Evolutionary conservation across 192 early-diverging fungal genomes (phyloP).

Genomic region (Allomyces arbusculus): DNA sequence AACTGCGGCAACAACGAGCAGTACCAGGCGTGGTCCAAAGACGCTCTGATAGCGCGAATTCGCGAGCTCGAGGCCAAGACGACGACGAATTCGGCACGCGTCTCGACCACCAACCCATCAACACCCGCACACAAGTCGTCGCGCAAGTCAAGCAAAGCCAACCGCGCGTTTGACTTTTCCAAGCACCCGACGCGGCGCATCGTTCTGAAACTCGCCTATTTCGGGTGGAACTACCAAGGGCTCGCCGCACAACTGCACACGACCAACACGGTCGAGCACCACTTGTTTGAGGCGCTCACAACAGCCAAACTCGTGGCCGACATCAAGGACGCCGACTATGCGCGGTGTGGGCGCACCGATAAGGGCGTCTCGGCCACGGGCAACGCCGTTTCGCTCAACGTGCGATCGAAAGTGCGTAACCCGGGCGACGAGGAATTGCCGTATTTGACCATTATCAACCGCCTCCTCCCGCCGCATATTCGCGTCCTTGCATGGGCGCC

Average conservation of each 20-base stretch:
- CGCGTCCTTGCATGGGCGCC: conserved; percentile 82
- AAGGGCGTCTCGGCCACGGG: conserved; percentile 78
- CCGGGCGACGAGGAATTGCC: conserved; percentile 36
- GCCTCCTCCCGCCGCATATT: conserved; percentile 67
- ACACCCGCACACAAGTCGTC: conserved; percentile 9
- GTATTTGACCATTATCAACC: conserved; percentile 66
- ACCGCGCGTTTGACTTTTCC: conserved; percentile 47
- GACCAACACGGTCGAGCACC: conserved; percentile 51
- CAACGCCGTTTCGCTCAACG: conserved; percentile 63
- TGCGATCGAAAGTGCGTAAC: conserved; percentile 36
- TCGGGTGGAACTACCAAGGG: conserved; percentile 78
- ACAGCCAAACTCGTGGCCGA: conserved; percentile 53
- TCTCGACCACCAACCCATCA: neutral
- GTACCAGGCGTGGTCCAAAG: conserved; percentile 29
- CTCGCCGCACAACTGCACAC: conserved; percentile 46
- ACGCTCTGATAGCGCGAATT: conserved; percentile 31
- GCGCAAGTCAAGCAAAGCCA: conserved; percentile 14
- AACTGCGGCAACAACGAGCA: conserved; percentile 3
- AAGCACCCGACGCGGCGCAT: conserved; percentile 55
- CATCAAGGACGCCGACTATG: conserved; percentile 45
- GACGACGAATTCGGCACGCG: neutral
- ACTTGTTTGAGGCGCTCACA: conserved; percentile 61
- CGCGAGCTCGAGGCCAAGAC: conserved; percentile 13
- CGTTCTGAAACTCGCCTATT: conserved; percentile 73
- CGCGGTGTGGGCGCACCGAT: conserved; percentile 69